phyloP scores from a whole-genome alignment of 345 rosid genomes.

The Pistacia integerrima region DNA sequence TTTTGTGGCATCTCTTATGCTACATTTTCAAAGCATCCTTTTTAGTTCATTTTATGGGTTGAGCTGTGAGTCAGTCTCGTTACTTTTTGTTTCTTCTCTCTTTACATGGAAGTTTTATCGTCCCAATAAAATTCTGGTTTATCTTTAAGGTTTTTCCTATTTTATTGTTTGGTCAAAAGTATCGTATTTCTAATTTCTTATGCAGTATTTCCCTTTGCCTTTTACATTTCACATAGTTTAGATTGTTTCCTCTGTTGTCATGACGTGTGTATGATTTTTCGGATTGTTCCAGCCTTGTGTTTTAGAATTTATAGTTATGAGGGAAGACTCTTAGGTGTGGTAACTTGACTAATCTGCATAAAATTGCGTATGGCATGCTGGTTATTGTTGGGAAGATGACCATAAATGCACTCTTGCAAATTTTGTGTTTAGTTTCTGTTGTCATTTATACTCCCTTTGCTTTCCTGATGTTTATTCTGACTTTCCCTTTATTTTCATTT shows the following conservation, averaged over 20 bases:
- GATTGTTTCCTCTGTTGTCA: slow-evolving; percentile 2
- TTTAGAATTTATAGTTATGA: background rate
- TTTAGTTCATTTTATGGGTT: slow-evolving; percentile 37
- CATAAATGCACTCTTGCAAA: background rate
- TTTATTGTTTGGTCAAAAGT: slow-evolving; percentile 1
- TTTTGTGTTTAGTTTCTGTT: slow-evolving; percentile 2
- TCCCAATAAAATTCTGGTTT: slow-evolving; percentile 25
- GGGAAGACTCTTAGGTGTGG: background rate
- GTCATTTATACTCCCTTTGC: background rate
- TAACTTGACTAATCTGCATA: background rate
- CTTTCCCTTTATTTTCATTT: too few species aligned
- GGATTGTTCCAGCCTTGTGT: background rate
- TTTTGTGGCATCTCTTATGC: slow-evolving; percentile 56
- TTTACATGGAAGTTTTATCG: slow-evolving; percentile 23
- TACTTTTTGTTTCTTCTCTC: slow-evolving; percentile 33
- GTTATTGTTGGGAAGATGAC: background rate
- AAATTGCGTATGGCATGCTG: background rate
- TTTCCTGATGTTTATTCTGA: background rate
- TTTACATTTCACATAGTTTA: slow-evolving; percentile 7
- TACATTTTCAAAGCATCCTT: slow-evolving; percentile 47
- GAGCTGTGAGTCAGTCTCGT: slow-evolving; percentile 34
- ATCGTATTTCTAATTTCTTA: slow-evolving; percentile 8
- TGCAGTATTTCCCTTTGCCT: slow-evolving; percentile 3
- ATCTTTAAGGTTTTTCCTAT: background rate
- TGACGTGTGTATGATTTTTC: background rate